Conservation (phyloP, 257 asterid genomes). For the Lycium barbarum region DNA sequence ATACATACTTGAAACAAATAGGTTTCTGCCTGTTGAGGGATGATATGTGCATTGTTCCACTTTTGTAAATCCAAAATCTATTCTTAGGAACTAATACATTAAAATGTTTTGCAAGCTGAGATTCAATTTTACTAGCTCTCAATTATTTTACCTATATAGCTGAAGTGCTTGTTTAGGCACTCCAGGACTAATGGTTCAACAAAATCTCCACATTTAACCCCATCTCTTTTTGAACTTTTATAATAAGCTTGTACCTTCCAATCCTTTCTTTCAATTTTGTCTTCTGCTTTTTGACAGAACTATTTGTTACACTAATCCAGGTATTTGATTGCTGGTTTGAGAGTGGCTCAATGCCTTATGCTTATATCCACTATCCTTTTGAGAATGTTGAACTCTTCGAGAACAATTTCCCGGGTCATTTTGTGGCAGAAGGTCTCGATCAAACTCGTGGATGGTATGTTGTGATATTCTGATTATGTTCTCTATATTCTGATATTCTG, state of each 20-base stretch:
- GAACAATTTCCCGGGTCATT: constrained; percentile 96
- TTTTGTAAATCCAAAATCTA: neutral
- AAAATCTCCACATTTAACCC: neutral
- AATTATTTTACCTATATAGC: neutral
- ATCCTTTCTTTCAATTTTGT: neutral
- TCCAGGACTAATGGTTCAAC: neutral
- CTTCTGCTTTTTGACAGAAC: constrained; percentile 3
- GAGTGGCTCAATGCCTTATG: constrained; percentile 99
- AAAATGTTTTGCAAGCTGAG: neutral
- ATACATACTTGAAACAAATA: neutral
- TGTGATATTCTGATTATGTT: constrained; percentile 2
- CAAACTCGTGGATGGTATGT: constrained; percentile 97
- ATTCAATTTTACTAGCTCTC: constrained; percentile 8
- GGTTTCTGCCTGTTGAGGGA: constrained; percentile 16
- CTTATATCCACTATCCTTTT: constrained; percentile 95
- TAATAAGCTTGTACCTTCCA: neutral
- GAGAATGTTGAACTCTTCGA: constrained; percentile 89
- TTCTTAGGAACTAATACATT: neutral
- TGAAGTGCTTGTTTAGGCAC: neutral
- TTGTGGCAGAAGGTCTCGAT: constrained; percentile 98
- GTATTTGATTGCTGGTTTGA: constrained; percentile 99
- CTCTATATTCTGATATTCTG: neutral
- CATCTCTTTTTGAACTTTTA: neutral
- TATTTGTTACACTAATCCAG: constrained; percentile 33
- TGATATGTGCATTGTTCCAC: neutral